phyloP scores from a whole-genome alignment of 2,329 filamentous ascomycete species.

The Ascomycota sp. region DNA sequence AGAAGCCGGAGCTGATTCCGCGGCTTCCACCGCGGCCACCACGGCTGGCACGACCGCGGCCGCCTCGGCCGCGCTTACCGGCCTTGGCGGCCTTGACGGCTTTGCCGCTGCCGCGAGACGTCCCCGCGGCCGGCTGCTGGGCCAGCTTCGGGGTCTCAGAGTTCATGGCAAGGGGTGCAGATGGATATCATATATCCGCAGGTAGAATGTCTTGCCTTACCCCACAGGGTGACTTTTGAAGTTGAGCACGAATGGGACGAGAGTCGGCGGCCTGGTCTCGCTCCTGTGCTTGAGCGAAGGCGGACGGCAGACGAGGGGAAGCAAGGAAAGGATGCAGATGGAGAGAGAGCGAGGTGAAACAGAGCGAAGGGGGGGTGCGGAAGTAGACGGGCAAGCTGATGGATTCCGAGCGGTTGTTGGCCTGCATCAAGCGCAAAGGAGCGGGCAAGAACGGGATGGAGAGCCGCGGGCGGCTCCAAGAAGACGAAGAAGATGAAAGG shows the following conservation, averaged over 20 bases:
- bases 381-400: too few species aligned
- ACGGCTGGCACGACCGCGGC: conserved; percentile 3
- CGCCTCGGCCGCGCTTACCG: too few species aligned
- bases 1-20: conserved; percentile 10
- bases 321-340: neutral
- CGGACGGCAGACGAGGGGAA: neutral
- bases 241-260: neutral
- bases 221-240: too few species aligned
- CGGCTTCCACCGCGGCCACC: conserved; percentile 9
- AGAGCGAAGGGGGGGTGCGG: neutral
- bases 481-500: too few species aligned
- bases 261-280: neutral
- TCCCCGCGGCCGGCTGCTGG: conserved; percentile 1
- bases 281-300: neutral
- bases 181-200: conserved; percentile 10
- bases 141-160: conserved; percentile 17
- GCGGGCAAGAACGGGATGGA: too few species aligned
- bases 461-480: too few species aligned
- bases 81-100: too few species aligned
- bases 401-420: too few species aligned
- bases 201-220: too few species aligned
- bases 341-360: neutral
- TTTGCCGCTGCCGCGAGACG: conserved; percentile 11
- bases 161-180: conserved; percentile 14
- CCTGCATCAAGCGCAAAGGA: too few species aligned